Evolutionary conservation across 2,329 filamentous ascomycete genomes (phyloP), one percentile per base, ranked within the genome.

Genomic region (Talaromyces islandicus): DNA sequence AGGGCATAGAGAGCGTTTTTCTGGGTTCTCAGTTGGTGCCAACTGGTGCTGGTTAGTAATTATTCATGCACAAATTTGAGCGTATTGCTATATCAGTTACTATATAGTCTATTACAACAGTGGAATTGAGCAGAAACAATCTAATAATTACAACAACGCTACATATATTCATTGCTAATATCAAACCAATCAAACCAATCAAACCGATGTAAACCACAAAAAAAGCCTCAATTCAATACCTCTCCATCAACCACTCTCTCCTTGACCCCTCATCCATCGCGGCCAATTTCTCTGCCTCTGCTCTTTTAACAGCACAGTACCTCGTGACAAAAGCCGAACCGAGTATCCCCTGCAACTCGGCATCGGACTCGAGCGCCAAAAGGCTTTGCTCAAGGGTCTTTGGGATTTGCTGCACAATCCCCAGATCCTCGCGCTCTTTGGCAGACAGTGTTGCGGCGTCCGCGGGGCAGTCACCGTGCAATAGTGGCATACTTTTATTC

Each of bases 371-470:
- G 19, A 78, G 67, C 3, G 67, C 66, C 7, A 55, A 62, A 10
- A 78, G 65, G 60, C 73, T 77, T 56, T 74, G 65, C 2, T 69
- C 63, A 14, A 78, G 64, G 0, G 68, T 68, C 30, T 68, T 72
- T 1, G 76, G 76, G 12, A 78, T 63, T 21, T 63, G 65, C 0
- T 67, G 70, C 2, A 68, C 75, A 56, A 78, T 77, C 6, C 73
- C 74, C 7, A 76, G 65, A 7, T 64, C 63, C 6, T 63, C 56
- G n/a, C 75, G 70, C 43, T 72, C 64, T 4, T 63, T 56, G 17
- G 69, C 62, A 3, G 65, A 65, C 7, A 78, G 67, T 3, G 59
- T 67, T 10, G 73, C 69, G 2, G 75, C 69, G 58, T 77, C 75
- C 24, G 69, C 72, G 70, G 50, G 29, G 61, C 74, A 77, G 58